A percentile compares a stretch with the other conserved stretches of the same genome.
phyloP scores from a whole-genome alignment of 306 rosid genomes.

The Comarum palustre region DNA sequence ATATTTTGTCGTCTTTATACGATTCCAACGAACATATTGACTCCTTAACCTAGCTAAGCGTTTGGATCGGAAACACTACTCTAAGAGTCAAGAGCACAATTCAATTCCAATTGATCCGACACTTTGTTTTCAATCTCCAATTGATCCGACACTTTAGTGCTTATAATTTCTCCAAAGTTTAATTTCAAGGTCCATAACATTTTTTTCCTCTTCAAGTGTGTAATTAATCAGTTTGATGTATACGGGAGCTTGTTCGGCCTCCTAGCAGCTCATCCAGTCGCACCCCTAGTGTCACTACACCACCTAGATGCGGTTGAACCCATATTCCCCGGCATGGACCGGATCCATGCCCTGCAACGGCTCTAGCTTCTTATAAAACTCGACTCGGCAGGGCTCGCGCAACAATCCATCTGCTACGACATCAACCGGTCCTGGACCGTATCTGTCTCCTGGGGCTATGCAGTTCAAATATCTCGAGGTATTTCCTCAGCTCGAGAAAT shows the following conservation, averaged over 20 bases:
- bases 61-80: background rate
- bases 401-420: slow-evolving; percentile 80
- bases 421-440: slow-evolving; percentile 52
- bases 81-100: background rate
- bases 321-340: slow-evolving; percentile 54
- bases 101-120: background rate
- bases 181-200: background rate
- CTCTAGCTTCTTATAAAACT: slow-evolving; percentile 42
- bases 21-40: background rate
- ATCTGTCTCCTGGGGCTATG: slow-evolving; percentile 69
- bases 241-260: slow-evolving; percentile 71
- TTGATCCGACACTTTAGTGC: background rate
- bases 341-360: slow-evolving; percentile 44
- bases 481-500: slow-evolving; percentile 49
- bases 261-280: slow-evolving; percentile 62
- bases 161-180: too few relatives aligned
- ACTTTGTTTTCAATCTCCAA: background rate
- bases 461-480: slow-evolving; percentile 68
- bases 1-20: background rate
- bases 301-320: slow-evolving; percentile 71
- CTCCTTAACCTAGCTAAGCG: background rate
- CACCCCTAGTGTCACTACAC: slow-evolving; percentile 68
- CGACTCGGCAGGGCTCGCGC: slow-evolving; percentile 59
- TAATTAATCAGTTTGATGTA: slow-evolving; percentile 54
- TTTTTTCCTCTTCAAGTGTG: background rate